These are phyloP conservation scores for Oryza coarctata DNA, from an alignment of 176 grass and related monocot genomes.

Conservation along the genomic window DNA sequence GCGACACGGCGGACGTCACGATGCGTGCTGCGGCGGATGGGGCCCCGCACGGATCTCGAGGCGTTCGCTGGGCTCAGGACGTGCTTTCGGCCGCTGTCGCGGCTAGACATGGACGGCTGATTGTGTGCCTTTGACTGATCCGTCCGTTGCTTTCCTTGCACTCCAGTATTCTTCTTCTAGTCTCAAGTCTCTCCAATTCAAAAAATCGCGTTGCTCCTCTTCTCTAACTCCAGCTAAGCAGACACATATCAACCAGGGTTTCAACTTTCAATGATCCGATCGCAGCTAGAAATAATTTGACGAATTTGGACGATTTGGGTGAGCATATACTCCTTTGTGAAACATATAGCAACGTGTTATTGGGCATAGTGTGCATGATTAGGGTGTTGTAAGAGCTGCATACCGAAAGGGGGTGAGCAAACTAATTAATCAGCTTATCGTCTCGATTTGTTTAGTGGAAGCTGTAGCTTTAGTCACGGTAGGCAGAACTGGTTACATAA, in stretches of 20 bases:
- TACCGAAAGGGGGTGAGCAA: slow-evolving; percentile 37
- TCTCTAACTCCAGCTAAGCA: background rate
- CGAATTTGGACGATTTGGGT: background rate
- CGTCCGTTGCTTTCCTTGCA: slow-evolving; percentile 53
- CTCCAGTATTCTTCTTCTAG: slow-evolving; percentile 16
- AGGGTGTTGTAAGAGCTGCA: slow-evolving; percentile 9
- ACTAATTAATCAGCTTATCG: background rate
- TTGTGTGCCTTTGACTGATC: slow-evolving; percentile 13
- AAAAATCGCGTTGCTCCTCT: background rate
- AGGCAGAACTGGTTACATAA: background rate
- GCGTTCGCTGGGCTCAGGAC: background rate
- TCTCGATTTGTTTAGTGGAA: slow-evolving; percentile 4
- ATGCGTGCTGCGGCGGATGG: slow-evolving; percentile 18
- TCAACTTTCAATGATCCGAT: background rate
- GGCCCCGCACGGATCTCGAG: slow-evolving; percentile 16
- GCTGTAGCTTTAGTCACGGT: background rate
- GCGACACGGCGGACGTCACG: slow-evolving; percentile 20
- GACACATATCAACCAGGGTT: background rate
- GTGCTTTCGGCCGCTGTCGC: slow-evolving; percentile 34
- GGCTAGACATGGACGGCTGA: slow-evolving; percentile 29
- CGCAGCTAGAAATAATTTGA: slow-evolving; percentile 21
- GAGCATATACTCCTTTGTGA: background rate
- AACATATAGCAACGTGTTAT: background rate
- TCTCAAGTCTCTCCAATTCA: background rate
- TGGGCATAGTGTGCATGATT: slow-evolving; percentile 16